Conservation (phyloP, 2,329 filamentous ascomycete genomes). For the Ophiostoma ulmi region DNA sequence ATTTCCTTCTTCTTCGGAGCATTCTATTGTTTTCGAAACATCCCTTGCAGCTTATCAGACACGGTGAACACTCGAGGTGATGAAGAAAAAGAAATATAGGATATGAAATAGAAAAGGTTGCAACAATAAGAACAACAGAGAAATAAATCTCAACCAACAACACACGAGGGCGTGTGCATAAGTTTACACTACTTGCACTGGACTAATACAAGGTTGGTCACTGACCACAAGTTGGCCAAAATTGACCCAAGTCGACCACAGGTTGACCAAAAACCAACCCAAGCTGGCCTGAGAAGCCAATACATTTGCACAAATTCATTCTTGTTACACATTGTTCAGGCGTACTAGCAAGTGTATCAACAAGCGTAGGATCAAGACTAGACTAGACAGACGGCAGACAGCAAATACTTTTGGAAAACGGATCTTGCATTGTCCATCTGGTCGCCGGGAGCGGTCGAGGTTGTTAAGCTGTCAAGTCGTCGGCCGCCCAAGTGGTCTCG, state of each 20-base stretch:
- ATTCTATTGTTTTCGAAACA: neutral
- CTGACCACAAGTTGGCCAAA: neutral
- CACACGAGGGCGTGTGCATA: constrained; percentile 5
- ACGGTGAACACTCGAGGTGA: neutral
- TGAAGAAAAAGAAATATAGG: neutral
- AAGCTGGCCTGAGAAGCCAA: neutral
- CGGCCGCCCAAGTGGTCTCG: neutral
- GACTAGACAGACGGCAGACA: neutral
- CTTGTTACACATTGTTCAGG: neutral
- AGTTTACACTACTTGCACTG: neutral
- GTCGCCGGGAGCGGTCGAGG: neutral
- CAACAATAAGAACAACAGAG: neutral
- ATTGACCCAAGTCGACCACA: neutral
- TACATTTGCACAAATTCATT: neutral
- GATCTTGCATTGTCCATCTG: neutral
- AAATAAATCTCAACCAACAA: neutral
- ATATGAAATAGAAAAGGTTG: neutral
- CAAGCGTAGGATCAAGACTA: neutral
- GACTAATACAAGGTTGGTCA: neutral
- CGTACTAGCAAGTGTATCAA: neutral
- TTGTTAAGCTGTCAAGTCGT: too few species aligned
- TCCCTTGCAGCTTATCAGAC: neutral
- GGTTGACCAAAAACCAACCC: neutral
- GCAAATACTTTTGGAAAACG: neutral
- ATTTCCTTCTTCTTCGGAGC: neutral